Evolutionary conservation across 2,329 filamentous ascomycete genomes (phyloP).

Genomic region (Metarhizium album): DNA sequence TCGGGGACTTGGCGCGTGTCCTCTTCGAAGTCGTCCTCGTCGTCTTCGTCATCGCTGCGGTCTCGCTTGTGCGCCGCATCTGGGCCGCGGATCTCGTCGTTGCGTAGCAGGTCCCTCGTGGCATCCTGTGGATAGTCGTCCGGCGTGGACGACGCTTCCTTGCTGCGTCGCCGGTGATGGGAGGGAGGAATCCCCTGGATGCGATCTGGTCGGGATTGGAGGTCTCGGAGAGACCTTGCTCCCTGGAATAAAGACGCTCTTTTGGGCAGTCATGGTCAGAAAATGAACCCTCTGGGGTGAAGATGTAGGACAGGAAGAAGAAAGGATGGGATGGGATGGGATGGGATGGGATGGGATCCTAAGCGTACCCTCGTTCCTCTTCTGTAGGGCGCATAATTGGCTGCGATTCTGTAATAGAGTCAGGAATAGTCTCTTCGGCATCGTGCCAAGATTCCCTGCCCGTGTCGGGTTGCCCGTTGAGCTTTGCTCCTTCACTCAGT

Average conservation of each 20-base stretch:
- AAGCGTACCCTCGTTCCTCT: background rate
- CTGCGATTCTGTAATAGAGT: constrained; percentile 15
- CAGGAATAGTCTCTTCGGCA: constrained; percentile 7
- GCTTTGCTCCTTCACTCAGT: background rate
- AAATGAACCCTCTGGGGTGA: background rate
- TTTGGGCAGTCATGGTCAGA: background rate
- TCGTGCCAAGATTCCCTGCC: background rate
- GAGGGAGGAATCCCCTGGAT: constrained; percentile 9
- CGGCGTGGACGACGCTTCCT: constrained; percentile 9
- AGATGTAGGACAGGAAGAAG: no score
- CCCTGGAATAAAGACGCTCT: constrained; percentile 9
- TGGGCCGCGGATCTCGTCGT: background rate
- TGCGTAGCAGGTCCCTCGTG: background rate
- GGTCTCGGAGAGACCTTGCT: constrained; percentile 10
- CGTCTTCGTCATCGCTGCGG: constrained; percentile 7
- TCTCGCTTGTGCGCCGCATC: constrained; percentile 2
- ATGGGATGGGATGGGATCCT: background rate
- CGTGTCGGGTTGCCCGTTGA: background rate
- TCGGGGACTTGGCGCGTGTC: constrained; percentile 16
- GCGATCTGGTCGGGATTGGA: constrained; percentile 7
- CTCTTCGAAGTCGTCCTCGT: constrained; percentile 18
- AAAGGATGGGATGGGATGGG: background rate
- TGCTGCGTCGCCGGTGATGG: constrained; percentile 12
- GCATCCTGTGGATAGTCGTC: constrained; percentile 10
- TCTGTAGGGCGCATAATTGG: constrained; percentile 13